Evolutionary conservation across 2,329 filamentous ascomycete genomes (phyloP).

Genomic region (Calonectria fujianensis): DNA sequence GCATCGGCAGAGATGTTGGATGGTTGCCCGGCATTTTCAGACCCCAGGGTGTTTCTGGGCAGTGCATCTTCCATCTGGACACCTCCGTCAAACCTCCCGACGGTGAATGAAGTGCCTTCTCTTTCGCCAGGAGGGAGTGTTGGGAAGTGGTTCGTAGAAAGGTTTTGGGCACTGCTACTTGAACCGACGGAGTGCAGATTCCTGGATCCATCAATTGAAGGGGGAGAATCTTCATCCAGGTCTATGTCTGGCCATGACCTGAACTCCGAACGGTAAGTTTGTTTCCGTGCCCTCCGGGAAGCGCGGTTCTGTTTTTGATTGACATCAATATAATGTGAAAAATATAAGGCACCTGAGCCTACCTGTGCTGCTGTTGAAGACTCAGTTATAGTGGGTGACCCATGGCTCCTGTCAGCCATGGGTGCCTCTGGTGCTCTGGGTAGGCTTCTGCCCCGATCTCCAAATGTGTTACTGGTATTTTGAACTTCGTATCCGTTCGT

Average conservation of each 20-base stretch:
- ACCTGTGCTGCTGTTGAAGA: neutral
- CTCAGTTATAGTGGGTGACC: neutral
- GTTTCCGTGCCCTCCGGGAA: too few species aligned
- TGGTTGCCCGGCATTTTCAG: too few species aligned
- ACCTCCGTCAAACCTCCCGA: neutral
- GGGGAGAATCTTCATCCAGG: too few species aligned
- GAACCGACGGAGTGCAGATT: neutral
- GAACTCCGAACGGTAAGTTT: too few species aligned
- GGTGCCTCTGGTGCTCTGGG: conserved; percentile 13
- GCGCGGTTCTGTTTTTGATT: neutral
- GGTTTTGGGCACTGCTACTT: neutral
- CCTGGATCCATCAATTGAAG: too few species aligned
- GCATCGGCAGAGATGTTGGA: neutral
- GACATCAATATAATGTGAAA: neutral
- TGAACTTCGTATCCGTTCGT: neutral
- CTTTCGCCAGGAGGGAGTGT: neutral
- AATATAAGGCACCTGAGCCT: neutral
- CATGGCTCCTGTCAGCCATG: neutral
- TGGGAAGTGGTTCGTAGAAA: neutral
- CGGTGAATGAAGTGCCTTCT: neutral
- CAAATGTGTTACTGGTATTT: neutral
- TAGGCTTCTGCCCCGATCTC: neutral
- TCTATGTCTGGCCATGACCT: too few species aligned
- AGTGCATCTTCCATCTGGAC: neutral
- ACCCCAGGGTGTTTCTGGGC: neutral